Conservation (phyloP, 805 yeast genomes). For the Starmerella stellata region DNA sequence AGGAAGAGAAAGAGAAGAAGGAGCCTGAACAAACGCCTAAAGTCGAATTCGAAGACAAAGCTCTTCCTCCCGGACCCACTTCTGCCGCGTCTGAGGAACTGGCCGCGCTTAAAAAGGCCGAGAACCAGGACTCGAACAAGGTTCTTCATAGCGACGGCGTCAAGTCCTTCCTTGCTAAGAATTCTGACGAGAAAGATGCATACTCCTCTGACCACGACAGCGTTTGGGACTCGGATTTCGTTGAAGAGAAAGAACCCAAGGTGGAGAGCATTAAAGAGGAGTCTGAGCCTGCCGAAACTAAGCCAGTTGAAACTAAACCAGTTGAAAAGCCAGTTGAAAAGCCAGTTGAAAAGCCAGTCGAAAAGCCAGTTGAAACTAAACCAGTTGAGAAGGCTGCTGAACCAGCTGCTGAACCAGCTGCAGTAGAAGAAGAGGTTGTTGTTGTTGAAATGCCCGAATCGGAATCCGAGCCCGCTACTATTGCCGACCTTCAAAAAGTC, state of each 20-base stretch:
- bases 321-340: too few species aligned
- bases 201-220: constrained; percentile 12
- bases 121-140: constrained; percentile 32
- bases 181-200: constrained; percentile 26
- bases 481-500: too few species aligned
- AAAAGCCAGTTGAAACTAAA: too few species aligned
- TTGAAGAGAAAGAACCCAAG: not conserved
- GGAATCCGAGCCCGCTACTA: too few species aligned
- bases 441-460: too few species aligned
- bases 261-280: too few species aligned
- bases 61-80: not conserved
- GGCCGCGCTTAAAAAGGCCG: constrained; percentile 23
- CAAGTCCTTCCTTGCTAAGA: constrained; percentile 32
- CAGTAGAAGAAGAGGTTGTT: too few species aligned
- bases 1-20: constrained; percentile 22
- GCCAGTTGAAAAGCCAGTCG: too few species aligned
- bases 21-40: constrained; percentile 11
- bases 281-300: too few species aligned
- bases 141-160: constrained; percentile 34
- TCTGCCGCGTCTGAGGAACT: constrained; percentile 4
- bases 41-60: constrained; percentile 5
- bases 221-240: constrained; percentile 22
- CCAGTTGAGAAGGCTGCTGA: too few species aligned
- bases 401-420: too few species aligned
- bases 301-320: too few species aligned